Evolutionary conservation across 2,329 filamentous ascomycete species (phyloP).

Genomic region (Xylaria sp.): DNA sequence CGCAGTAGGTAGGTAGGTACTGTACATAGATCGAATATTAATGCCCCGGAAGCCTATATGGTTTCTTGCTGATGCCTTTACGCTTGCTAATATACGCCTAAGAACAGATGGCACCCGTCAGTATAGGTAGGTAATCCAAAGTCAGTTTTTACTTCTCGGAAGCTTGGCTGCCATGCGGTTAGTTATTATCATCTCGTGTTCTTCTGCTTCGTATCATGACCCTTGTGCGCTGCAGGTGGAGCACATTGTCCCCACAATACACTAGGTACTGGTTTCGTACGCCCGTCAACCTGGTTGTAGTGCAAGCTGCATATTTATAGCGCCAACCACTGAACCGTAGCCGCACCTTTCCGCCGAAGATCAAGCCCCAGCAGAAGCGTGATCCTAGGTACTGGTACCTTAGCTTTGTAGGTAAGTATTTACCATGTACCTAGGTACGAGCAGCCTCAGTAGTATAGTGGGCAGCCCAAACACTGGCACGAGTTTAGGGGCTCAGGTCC

Average conservation of each 20-base stretch:
- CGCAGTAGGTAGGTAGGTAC: too few relatives aligned
- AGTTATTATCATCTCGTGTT: constrained; percentile 31
- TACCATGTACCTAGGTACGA: not conserved
- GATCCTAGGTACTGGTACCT: not conserved
- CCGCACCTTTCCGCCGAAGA: constrained; percentile 11
- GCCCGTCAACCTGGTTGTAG: too few relatives aligned
- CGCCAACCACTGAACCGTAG: not conserved
- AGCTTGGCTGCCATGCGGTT: constrained; percentile 13
- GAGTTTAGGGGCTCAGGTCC: constrained; percentile 11
- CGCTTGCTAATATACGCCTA: not conserved
- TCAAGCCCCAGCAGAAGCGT: constrained; percentile 10
- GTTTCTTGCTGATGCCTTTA: constrained; percentile 1
- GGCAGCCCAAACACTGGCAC: not conserved
- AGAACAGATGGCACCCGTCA: constrained; percentile 18
- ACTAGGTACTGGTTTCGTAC: too few relatives aligned
- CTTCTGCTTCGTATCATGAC: constrained; percentile 26
- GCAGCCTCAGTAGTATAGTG: too few relatives aligned
- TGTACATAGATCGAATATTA: not conserved
- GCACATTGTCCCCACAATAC: constrained; percentile 14
- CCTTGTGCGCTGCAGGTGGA: constrained; percentile 21
- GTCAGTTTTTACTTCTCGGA: not conserved
- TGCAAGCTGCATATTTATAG: constrained; percentile 11
- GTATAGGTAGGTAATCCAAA: constrained; percentile 7
- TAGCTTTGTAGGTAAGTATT: not conserved
- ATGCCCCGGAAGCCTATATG: not conserved